Evolutionary conservation across 371 early-diverging fungal species (phyloP).

Genomic region (Mortierella sp.): DNA sequence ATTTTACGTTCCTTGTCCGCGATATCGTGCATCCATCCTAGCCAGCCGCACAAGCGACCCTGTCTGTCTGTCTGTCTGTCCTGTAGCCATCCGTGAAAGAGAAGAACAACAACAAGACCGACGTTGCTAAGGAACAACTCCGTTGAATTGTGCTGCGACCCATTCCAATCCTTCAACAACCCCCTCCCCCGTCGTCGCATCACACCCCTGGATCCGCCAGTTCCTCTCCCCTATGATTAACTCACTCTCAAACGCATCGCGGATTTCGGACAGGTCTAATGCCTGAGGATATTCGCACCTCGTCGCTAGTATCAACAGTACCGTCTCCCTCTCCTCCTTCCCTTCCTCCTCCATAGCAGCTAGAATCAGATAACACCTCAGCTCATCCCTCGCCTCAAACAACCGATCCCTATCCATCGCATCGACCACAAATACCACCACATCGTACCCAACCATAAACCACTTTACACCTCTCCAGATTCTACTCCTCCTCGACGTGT

Average conservation of each 20-base stretch:
- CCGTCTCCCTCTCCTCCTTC: neutral
- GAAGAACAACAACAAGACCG: too few relatives aligned
- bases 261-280: neutral
- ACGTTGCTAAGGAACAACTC: neutral
- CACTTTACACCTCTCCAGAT: neutral
- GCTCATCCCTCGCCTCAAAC: neutral
- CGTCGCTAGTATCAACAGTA: neutral
- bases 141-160: neutral
- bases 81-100: too few relatives aligned
- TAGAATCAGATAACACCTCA: neutral
- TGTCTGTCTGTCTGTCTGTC: neutral
- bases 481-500: neutral
- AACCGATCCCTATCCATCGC: neutral
- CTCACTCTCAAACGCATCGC: neutral
- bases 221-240: neutral
- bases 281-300: neutral
- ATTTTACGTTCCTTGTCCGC: neutral
- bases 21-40: neutral
- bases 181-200: neutral
- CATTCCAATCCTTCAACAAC: neutral
- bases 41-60: neutral
- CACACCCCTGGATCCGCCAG: constrained; percentile 6
- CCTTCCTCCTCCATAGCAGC: too few relatives aligned
- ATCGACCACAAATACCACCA: neutral
- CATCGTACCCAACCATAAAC: neutral